Evolutionary conservation across 1,139 yeast species (phyloP), one percentile per base, ranked within the genome.

Genomic region (Protomyces lactucae-debilis): DNA sequence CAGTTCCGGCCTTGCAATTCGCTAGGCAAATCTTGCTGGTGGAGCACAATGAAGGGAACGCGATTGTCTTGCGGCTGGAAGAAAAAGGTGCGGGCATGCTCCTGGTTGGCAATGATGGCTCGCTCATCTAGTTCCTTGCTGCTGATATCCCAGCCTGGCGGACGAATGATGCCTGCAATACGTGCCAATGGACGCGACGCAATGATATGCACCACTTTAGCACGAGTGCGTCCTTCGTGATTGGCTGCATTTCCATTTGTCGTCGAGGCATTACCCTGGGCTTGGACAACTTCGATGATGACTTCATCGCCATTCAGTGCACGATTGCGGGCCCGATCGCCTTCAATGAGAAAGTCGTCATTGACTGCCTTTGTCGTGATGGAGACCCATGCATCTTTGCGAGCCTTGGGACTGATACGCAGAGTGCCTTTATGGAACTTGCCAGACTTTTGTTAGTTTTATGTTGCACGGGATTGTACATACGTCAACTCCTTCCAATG

Each of bases 321-420:
- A 73, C 99, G 85, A 76, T 93, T 93, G 74, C 99, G 88, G 76
- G 93, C 98, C 75, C 92, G 92, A n/a, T 98, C 92, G 10, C 99
- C 99, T 78, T 98, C 93, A 70, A 93, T 92, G 73, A 91, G 92
- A 68, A 93, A 90, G 75, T 93, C 99, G 75, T 93, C 98, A 68
- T 93, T 80, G 53, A 92, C 82, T 1, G 43, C 78, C 74, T 92
- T 97, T 0, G 98, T 92, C 74, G 87, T 93, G 1, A 95, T 87
- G 3, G 97, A 86, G n/a, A 93, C 98, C 76, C 93, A 93, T 0
- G 99, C 99, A 76, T 93, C 98, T 0, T 96, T 88, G 71, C 99
- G 83, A 75, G 93, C 92, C 76, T 93, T 93, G 73, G 91, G 91
- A 76, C 93, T 92, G 61, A 93, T 99, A 70, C 99, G 83, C 71